Percentiles rank a stretch among this genome's conserved stretches.
These are phyloP conservation scores for Cyberlindnera americana DNA, from an alignment of 805 yeast species.

Conservation along the genomic window DNA sequence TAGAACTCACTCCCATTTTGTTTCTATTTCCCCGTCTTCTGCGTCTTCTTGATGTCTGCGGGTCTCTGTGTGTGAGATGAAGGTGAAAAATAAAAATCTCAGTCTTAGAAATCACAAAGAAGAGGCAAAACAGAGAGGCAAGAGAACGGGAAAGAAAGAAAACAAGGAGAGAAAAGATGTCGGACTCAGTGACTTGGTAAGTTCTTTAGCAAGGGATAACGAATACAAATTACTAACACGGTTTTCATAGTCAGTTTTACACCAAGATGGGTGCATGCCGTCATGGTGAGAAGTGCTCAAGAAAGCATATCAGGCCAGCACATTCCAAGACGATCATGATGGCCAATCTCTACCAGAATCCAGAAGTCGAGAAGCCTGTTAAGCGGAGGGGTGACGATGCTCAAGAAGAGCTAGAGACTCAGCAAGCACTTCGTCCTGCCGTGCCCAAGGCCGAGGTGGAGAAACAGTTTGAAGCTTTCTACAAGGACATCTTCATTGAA, in stretches of 20 bases:
- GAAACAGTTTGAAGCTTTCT: constrained; percentile 56
- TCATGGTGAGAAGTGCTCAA: constrained; percentile 84
- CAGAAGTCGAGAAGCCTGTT: constrained; percentile 34
- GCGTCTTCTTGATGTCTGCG: too few species aligned
- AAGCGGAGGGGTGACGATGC: constrained; percentile 24
- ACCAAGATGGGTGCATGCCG: constrained; percentile 88
- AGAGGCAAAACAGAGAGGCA: not conserved
- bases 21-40: too few species aligned
- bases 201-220: constrained; percentile 6
- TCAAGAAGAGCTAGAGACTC: constrained; percentile 46
- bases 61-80: too few species aligned
- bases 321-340: constrained; percentile 62
- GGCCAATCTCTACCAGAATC: constrained; percentile 63
- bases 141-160: constrained; percentile 1
- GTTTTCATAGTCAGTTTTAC: constrained; percentile 52
- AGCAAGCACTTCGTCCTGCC: constrained; percentile 1
- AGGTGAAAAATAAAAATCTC: too few species aligned
- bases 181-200: constrained; percentile 23
- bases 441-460: constrained; percentile 36
- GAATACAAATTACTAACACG: constrained; percentile 12
- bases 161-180: constrained; percentile 8
- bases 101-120: too few species aligned
- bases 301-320: constrained; percentile 65
- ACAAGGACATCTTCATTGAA: constrained; percentile 68
- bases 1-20: not conserved